Evolutionary conservation across 2,329 filamentous ascomycete species (phyloP), one percentile per base, ranked within the genome.

Genomic region (Basipetospora chlamydospora): DNA sequence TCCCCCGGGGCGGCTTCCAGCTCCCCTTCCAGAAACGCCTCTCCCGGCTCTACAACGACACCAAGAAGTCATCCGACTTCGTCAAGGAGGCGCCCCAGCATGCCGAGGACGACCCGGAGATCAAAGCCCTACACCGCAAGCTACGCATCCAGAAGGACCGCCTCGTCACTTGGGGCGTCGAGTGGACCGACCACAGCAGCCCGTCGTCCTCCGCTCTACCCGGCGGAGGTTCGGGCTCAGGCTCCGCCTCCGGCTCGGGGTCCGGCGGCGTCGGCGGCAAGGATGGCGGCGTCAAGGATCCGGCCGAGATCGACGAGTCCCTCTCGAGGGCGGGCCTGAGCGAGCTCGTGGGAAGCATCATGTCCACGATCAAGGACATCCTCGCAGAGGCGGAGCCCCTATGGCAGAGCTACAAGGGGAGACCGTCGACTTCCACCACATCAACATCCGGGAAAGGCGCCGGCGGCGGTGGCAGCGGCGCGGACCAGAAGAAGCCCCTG

Each of bases 91-190:
- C 71, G 37, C 67, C 66, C 44, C 76, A 66, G 55, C 73, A 73
- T 50, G 60, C 70, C 47, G 62, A 78, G 49, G n/a, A n/a, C n/a
- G 66, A 77, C 51, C 79, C 80, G 17, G 79, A 84, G 44, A 72
- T 82, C 50, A 74, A 77, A 48, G 67, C 70, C 12, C 61, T 87
- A 22, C 78, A 86, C 52, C 76, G 80, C 43, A 84, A 83, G 53
- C 70, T 85, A 44, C 72, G 79, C 43, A 85, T 86, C 45, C 82
- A 87, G 48, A 84, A 83, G 53, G 80, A 86, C 58, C 69, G 82
- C 12, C 63, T 87, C 32, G 75, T 83, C 40, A 79, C 75, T 41
- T 88, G 82, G 82, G 82, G 81, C 0, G 61, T 85, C 36, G 79
- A 85, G 53, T 88, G 82, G 82, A 81, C 76, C 39, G 80, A 86